Percentiles rank a stretch among this genome's conserved stretches.
Conservation (phyloP, 768 basidiomycete genomes). For the Tricholoma terreum region DNA sequence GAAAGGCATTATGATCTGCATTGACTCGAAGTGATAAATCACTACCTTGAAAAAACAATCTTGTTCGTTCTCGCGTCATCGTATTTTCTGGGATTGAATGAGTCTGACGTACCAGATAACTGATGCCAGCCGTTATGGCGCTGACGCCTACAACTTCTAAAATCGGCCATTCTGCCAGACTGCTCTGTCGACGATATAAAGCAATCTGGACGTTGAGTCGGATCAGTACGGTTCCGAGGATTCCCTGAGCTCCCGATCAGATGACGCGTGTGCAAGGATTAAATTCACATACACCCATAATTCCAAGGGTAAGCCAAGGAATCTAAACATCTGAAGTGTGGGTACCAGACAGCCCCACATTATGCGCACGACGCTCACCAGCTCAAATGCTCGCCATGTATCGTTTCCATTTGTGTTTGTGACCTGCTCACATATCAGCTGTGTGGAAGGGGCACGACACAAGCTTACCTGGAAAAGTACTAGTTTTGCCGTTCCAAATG, state of each 20-base stretch:
- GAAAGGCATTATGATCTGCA: conserved; percentile 1
- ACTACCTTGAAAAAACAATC: conserved; percentile 66
- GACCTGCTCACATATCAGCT: conserved; percentile 33
- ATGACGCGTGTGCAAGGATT: neutral
- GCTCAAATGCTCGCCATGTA: conserved; percentile 70
- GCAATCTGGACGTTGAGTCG: conserved; percentile 64
- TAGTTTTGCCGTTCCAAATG: conserved; percentile 81
- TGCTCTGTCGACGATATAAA: conserved; percentile 55
- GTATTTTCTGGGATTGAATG: neutral
- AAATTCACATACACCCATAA: conserved; percentile 49
- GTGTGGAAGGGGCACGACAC: neutral
- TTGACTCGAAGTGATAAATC: neutral
- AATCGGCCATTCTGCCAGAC: conserved; percentile 57
- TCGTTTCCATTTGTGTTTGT: conserved; percentile 56
- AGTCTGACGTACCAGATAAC: conserved; percentile 51
- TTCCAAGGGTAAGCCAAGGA: conserved; percentile 65
- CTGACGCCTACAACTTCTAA: conserved; percentile 61
- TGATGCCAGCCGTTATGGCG: conserved; percentile 67
- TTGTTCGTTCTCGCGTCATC: conserved; percentile 18
- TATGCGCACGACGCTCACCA: conserved; percentile 38
- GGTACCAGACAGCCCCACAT: neutral
- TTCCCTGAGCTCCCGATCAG: conserved; percentile 41
- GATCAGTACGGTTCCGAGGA: conserved; percentile 64
- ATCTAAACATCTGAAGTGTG: conserved; percentile 38
- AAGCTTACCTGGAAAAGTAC: conserved; percentile 67